These are phyloP conservation scores for Lophium mytilinum DNA, from an alignment of 495 filamentous ascomycete genomes.

Conservation along the genomic window DNA sequence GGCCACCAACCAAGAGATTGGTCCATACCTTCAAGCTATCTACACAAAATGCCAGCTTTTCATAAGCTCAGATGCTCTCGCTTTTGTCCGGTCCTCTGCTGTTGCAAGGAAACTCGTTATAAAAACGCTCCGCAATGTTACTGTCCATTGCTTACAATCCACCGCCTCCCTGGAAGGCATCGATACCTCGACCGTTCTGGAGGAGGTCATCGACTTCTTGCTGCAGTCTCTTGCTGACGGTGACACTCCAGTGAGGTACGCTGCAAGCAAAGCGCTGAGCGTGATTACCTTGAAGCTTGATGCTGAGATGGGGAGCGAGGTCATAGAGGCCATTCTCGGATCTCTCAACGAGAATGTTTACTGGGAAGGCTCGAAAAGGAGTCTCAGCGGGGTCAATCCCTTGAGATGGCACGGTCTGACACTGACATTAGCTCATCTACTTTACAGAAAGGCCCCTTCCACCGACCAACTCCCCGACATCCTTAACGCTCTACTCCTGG, in stretches of 20 bases:
- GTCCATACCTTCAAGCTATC: constrained; percentile 41
- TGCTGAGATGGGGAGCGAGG: constrained; percentile 67
- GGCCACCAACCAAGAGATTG: constrained; percentile 46
- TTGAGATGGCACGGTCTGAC: constrained; percentile 87
- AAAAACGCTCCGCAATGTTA: constrained; percentile 70
- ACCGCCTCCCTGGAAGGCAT: constrained; percentile 18
- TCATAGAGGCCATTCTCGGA: constrained; percentile 76
- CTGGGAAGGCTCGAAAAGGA: constrained; percentile 48
- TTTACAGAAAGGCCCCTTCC: constrained; percentile 71
- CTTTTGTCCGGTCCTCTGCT: constrained; percentile 56
- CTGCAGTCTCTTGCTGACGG: constrained; percentile 65
- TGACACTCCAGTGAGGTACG: constrained; percentile 80
- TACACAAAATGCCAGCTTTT: constrained; percentile 47
- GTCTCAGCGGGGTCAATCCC: constrained; percentile 65
- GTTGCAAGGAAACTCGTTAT: constrained; percentile 70
- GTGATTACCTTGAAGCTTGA: constrained; percentile 73
- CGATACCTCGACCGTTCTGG: constrained; percentile 38
- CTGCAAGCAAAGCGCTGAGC: constrained; percentile 87
- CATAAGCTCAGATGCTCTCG: constrained; percentile 32
- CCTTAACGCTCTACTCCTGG: constrained; percentile 60
- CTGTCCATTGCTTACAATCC: constrained; percentile 50
- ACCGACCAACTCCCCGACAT: constrained; percentile 57
- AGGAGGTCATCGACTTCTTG: constrained; percentile 65
- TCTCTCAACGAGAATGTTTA: constrained; percentile 69
- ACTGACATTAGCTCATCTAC: constrained; percentile 73